These are phyloP conservation scores for Chaetoceros muelleri DNA, from an alignment of 108 stramenopile species.

Conservation along the genomic window DNA sequence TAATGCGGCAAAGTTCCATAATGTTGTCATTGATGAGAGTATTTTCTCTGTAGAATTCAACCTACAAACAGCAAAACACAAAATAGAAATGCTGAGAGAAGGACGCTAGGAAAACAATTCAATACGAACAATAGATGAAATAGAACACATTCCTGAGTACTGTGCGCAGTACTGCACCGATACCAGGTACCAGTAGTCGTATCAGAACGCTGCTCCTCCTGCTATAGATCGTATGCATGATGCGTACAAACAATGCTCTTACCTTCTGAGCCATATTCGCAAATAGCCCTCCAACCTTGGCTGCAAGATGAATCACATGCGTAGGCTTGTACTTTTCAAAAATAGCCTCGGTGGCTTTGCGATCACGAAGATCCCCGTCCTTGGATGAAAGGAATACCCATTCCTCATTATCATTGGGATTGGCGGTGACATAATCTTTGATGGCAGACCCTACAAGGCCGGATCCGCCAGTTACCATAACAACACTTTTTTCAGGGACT, in stretches of 20 bases:
- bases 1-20: conserved; percentile 90
- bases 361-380: conserved; percentile 78
- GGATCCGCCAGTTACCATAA: conserved; percentile 95
- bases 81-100: background rate
- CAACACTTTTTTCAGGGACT: conserved; percentile 32
- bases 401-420: conserved; percentile 35
- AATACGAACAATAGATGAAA: too few relatives aligned
- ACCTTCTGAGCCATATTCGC: conserved; percentile 77
- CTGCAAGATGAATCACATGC: conserved; percentile 97
- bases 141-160: too few relatives aligned
- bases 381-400: conserved; percentile 78
- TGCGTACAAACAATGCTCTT: background rate
- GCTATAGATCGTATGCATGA: background rate
- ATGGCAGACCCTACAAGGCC: conserved; percentile 94
- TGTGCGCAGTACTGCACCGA: too few relatives aligned
- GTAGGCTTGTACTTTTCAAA: conserved; percentile 93
- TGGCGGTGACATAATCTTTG: conserved; percentile 52
- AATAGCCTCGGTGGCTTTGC: conserved; percentile 74
- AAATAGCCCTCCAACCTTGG: conserved; percentile 97
- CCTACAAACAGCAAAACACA: conserved; percentile 19
- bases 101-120: background rate
- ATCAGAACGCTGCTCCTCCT: too few relatives aligned
- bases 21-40: conserved; percentile 94
- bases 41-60: conserved; percentile 99
- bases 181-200: too few relatives aligned